Conservation (phyloP, 2,329 filamentous ascomycete genomes). For the Sporothrix dimorphospora region DNA sequence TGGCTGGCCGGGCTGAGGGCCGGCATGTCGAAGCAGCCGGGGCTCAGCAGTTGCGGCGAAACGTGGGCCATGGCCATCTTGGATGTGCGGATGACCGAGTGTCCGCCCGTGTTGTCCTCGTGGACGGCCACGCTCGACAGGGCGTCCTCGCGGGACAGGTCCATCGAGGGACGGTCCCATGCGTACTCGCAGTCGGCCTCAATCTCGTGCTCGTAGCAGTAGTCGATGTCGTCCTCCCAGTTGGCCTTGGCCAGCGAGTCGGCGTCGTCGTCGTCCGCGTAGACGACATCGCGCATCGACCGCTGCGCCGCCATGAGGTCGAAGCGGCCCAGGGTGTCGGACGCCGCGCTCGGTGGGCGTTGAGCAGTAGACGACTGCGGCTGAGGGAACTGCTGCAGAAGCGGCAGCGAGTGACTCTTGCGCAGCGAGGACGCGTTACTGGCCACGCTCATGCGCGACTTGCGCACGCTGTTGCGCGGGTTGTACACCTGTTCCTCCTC, state of each 20-base stretch:
- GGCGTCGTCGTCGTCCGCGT: conserved; percentile 36
- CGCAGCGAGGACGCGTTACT: conserved; percentile 57
- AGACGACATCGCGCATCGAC: conserved; percentile 38
- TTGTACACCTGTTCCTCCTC: conserved; percentile 58
- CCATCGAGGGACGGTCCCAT: conserved; percentile 63
- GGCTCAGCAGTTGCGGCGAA: conserved; percentile 39
- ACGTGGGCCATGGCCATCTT: not conserved
- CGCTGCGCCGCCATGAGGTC: conserved; percentile 46
- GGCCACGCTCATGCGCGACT: conserved; percentile 49
- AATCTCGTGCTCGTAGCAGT: conserved; percentile 69
- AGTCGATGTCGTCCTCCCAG: conserved; percentile 73
- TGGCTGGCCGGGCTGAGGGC: conserved; percentile 56
- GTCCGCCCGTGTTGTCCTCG: conserved; percentile 21
- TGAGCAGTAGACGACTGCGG: conserved; percentile 29
- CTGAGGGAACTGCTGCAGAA: conserved; percentile 52
- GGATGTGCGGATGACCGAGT: conserved; percentile 23
- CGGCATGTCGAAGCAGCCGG: conserved; percentile 48
- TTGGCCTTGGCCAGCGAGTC: conserved; percentile 48
- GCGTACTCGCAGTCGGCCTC: conserved; percentile 69
- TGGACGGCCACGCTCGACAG: conserved; percentile 36
- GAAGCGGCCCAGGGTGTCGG: conserved; percentile 55
- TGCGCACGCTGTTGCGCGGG: conserved; percentile 37
- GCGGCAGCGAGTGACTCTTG: conserved; percentile 59
- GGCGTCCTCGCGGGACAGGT: conserved; percentile 44
- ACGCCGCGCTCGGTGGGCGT: conserved; percentile 50